phyloP scores from a whole-genome alignment of 371 early-diverging fungal species.

The Rhizopus stolonifer region DNA sequence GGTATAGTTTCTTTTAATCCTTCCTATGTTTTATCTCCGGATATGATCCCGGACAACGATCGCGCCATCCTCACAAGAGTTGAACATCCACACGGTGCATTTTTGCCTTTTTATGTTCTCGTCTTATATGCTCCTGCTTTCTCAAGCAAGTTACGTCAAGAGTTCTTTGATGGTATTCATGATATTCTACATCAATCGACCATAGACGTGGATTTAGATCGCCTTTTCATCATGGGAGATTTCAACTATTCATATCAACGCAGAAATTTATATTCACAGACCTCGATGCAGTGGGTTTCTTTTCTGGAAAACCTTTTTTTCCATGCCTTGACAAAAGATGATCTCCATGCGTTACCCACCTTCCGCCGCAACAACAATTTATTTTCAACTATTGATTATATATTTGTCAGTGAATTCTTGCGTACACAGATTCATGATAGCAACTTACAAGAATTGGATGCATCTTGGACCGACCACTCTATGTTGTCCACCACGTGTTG shows the following conservation, averaged over 20 bases:
- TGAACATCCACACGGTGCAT: slow-evolving; percentile 3
- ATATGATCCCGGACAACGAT: background rate
- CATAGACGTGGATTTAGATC: background rate
- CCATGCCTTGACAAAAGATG: background rate
- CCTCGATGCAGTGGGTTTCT: background rate
- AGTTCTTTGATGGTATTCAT: background rate
- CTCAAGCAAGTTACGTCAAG: background rate
- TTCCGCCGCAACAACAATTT: background rate
- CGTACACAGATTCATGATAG: background rate
- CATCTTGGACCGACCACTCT: slow-evolving; percentile 4
- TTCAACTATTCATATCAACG: background rate
- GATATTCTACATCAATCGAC: too few species aligned
- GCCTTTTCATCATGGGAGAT: background rate
- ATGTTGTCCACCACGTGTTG: background rate
- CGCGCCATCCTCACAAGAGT: background rate
- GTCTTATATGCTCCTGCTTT: slow-evolving; percentile 10
- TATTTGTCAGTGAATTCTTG: background rate
- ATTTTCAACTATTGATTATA: background rate
- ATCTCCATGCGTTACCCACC: background rate
- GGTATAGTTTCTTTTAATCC: slow-evolving; percentile 1
- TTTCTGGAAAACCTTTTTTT: background rate
- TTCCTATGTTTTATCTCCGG: background rate
- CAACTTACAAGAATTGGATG: background rate
- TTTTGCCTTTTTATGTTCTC: slow-evolving; percentile 1
- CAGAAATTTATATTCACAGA: background rate